Base-by-base conservation (phyloP, 1,139 yeast genomes). In the Yamadazyma spencermartinsiae region DNA sequence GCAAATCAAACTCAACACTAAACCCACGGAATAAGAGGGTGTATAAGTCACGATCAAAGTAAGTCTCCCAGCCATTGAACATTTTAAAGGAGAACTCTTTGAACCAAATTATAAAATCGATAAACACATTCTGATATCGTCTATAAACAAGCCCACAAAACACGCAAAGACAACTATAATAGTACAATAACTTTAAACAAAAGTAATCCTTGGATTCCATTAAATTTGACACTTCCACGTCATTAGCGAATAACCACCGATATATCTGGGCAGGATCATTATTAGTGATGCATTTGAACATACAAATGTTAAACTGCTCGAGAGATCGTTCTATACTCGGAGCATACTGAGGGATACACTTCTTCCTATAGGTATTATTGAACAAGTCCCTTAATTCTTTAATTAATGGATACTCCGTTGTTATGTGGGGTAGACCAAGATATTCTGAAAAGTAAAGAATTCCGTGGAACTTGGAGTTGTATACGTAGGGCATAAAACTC, bases 121-220 rank as follows among this genome's bases (percentile, higher is more conserved):
- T 23, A 58, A 66, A 60, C 24, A 61, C 45, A 33, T 51, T 58
- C 18, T 43, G 52, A 3, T 54, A 27, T 29, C 45, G 46, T 9
- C 14, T 31, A 6, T 23, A 35, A 16, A 28, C 13, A 30, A 63
- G 54, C 12, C 59, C 49, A 20, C 52, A 41, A 40, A 55, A 41
- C 11, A 51, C 35, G 16, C 51, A 43, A 4, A 62, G 31, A 32
- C 58, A 48, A 11, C 58, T 39, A 37, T 52, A 63, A 2, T 47
- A 38, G 37, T 44, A 61, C 15, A 64, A 36, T 1, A 63, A 6
- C 20, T 61, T 51, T 11, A 59, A 40, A 0, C 65, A 63, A 37
- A 57, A 55, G 33, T 44, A 56, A 34, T 60, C 43, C 21, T 46
- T 37, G 2, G 33, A 27, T 23, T 56, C 45, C 8, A 60, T 43